A percentile compares a stretch with the other conserved stretches of the same genome.
Evolutionary conservation across 306 rosid genomes (phyloP).

Genomic region (Castanospermum australe): DNA sequence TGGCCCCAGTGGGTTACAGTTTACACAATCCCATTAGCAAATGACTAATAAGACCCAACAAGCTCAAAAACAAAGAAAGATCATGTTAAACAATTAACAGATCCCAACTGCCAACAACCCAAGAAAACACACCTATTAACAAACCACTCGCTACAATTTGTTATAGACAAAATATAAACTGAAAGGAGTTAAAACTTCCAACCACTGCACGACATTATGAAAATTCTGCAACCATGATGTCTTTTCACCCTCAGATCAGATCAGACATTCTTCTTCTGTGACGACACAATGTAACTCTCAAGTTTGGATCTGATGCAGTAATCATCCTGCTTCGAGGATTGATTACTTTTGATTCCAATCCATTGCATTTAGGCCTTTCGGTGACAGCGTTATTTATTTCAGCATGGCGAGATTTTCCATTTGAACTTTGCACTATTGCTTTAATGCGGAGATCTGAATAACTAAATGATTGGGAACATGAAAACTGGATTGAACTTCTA

Average conservation of each 20-base stretch:
- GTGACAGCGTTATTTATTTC: slow-evolving; percentile 39
- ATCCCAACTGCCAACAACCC: slow-evolving; percentile 30
- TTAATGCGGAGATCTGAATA: slow-evolving; percentile 61
- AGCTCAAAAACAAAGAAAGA: slow-evolving; percentile 21
- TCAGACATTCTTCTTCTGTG: slow-evolving; percentile 91
- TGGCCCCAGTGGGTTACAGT: slow-evolving; percentile 27
- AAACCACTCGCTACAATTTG: slow-evolving; percentile 9
- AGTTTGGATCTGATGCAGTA: slow-evolving; percentile 66
- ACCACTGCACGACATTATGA: slow-evolving; percentile 23
- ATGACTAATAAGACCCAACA: slow-evolving; percentile 23
- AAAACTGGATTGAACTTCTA: slow-evolving; percentile 68
- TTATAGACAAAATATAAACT: slow-evolving; percentile 10
- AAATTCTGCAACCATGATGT: slow-evolving; percentile 18
- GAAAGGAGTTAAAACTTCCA: slow-evolving; percentile 14
- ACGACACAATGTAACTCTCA: slow-evolving; percentile 45
- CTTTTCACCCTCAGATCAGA: slow-evolving; percentile 40
- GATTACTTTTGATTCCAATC: slow-evolving; percentile 38
- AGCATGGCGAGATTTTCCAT: slow-evolving; percentile 51
- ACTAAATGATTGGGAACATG: slow-evolving; percentile 73
- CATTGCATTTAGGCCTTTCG: slow-evolving; percentile 62
- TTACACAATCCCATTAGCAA: slow-evolving; percentile 28
- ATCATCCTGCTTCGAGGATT: slow-evolving; percentile 50
- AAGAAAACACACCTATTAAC: slow-evolving; percentile 26
- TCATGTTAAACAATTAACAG: slow-evolving; percentile 33
- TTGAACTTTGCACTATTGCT: slow-evolving; percentile 49